Evolutionary conservation across 306 rosid species (phyloP).

Genomic region (Fragaria iinumae): DNA sequence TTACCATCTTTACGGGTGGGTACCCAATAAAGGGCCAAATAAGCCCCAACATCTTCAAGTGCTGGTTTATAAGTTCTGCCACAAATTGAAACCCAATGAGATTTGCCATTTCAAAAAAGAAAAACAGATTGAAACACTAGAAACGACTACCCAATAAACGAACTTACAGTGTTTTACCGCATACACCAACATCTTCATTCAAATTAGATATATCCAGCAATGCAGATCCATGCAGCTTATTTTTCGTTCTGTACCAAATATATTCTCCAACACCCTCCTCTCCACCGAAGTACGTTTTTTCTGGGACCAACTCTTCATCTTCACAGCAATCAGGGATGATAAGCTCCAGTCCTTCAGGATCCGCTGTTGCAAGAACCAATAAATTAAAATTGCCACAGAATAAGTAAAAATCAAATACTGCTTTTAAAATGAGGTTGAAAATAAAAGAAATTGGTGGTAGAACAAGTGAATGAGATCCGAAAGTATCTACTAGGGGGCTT

Average conservation of each 20-base stretch:
- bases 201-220: slow-evolving; percentile 52
- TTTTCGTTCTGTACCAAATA: slow-evolving; percentile 65
- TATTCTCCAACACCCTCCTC: slow-evolving; percentile 85
- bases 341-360: slow-evolving; percentile 79
- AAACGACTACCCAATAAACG: slow-evolving; percentile 22
- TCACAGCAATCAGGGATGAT: slow-evolving; percentile 71
- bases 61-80: slow-evolving; percentile 71
- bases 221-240: slow-evolving; percentile 66
- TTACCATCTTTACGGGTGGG: slow-evolving; percentile 78
- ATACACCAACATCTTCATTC: slow-evolving; percentile 49
- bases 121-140: slow-evolving; percentile 19
- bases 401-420: background rate
- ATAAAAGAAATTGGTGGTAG: background rate
- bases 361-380: slow-evolving; percentile 45
- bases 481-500: background rate
- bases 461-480: background rate
- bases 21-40: slow-evolving; percentile 80
- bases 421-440: background rate
- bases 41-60: slow-evolving; percentile 77
- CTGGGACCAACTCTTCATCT: slow-evolving; percentile 49
- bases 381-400: background rate
- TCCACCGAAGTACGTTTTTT: slow-evolving; percentile 80
- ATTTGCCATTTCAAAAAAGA: slow-evolving; percentile 21
- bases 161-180: slow-evolving; percentile 70
- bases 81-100: slow-evolving; percentile 19